These are phyloP conservation scores for Eimeria falciformis DNA, from an alignment of 169 alveolate species.

Conservation along the genomic window DNA sequence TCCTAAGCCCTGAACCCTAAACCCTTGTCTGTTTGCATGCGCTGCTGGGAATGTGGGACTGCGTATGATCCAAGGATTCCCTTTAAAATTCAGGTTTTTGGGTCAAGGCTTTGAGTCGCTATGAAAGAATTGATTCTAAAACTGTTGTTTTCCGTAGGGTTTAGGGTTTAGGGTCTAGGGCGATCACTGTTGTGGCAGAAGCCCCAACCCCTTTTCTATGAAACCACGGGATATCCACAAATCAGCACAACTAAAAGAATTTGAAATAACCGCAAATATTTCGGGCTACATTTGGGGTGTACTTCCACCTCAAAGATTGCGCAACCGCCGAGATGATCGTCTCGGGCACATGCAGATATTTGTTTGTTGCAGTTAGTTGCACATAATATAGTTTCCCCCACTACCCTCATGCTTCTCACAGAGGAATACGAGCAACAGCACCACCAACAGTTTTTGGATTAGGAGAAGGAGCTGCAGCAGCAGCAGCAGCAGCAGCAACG, in stretches of 20 bases:
- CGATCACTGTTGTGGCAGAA: not conserved
- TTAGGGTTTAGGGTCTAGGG: not conserved
- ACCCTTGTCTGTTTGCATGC: not conserved
- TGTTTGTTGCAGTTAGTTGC: too few species aligned
- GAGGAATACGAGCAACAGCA: not conserved
- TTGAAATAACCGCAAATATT: not conserved
- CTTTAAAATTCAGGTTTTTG: not conserved
- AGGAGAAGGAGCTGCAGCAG: conserved; percentile 50
- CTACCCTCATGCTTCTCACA: too few species aligned
- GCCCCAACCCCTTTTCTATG: not conserved
- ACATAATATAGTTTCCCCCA: too few species aligned
- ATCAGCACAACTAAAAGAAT: not conserved
- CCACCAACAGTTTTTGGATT: not conserved
- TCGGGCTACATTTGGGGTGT: not conserved
- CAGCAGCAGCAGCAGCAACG: conserved; percentile 53
- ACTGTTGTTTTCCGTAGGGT: not conserved
- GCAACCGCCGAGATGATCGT: not conserved
- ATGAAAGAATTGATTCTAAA: not conserved
- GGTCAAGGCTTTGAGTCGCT: not conserved
- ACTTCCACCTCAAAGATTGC: not conserved
- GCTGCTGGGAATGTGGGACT: not conserved
- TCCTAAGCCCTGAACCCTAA: conserved; percentile 37
- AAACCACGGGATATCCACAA: not conserved
- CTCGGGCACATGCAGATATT: too few species aligned
- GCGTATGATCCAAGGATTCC: not conserved